Evolutionary conservation across 257 asterid genomes (phyloP), one percentile per base, ranked within the genome.

Genomic region (Solanum ossicruentum): DNA sequence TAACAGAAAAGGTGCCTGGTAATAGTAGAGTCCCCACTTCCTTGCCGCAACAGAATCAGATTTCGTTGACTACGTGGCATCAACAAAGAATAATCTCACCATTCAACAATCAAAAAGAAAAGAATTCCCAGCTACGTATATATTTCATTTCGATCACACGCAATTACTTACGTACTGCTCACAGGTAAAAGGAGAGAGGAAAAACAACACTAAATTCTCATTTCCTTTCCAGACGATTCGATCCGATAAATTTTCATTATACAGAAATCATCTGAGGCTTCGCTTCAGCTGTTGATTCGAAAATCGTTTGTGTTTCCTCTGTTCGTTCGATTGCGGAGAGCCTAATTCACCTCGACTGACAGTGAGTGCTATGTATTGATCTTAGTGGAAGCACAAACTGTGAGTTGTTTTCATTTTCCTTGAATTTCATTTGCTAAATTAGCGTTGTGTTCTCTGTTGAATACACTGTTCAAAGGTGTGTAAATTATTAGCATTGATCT

Each of bases 21-120:
- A 72, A 84, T 85, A 84, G 54, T 65, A 84, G 9, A 16, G 47
- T 36, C 65, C 89, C 84, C 39, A 39, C 63, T 3, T 16, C n/a
- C 26, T 52, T 77, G 49, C 82, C 65, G 65, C 81, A 83, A 80
- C 84, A 79, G 70, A 89, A 49, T 80, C 73, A 57, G 17, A 57
- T 77, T 69, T 78, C 63, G 84, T 86, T 52, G 60, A 67, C 67
- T 56, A 88, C 88, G 85, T 83, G 90, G 73, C 90, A 41, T 66
- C 80, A 66, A 23, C 57, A 39, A 57, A 65, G 8, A 72, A 45
- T 16, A 26, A 49, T n/a, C 45, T 20, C 70, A 54, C 79, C 15
- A 67, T 13, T 57, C 15, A 54, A 71, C 58, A 57, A 66, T 10
- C 41, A 80, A 17, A 66, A 26, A 60, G 20, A 23, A 47, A 20